Conservation (phyloP, 768 basidiomycete species). For the Boletellus ananiceps region DNA sequence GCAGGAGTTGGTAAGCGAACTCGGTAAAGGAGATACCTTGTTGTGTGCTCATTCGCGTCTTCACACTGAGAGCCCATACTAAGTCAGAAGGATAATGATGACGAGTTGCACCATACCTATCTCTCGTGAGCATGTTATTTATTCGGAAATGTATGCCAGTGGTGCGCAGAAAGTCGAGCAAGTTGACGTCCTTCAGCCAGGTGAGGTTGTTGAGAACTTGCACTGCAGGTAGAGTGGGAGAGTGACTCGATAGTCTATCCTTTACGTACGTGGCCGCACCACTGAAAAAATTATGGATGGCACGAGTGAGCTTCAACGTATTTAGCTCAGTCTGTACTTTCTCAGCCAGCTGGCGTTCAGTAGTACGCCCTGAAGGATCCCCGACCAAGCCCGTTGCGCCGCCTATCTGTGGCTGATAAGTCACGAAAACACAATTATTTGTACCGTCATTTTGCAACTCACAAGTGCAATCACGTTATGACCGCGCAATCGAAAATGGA, state of each 20-base stretch:
- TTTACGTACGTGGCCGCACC: conserved; percentile 60
- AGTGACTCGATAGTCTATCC: conserved; percentile 23
- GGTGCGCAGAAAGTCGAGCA: conserved; percentile 80
- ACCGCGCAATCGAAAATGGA: conserved; percentile 87
- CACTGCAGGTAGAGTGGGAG: conserved; percentile 19
- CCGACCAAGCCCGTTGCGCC: conserved; percentile 96
- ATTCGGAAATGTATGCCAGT: conserved; percentile 80
- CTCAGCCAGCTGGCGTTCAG: conserved; percentile 72
- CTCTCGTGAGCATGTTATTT: conserved; percentile 84
- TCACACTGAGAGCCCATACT: conserved; percentile 52
- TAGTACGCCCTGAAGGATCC: conserved; percentile 87
- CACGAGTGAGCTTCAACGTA: conserved; percentile 53
- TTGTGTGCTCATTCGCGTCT: conserved; percentile 69
- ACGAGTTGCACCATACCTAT: conserved; percentile 53
- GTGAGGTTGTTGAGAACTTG: conserved; percentile 62
- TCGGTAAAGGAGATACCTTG: conserved; percentile 97
- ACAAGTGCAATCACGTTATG: conserved; percentile 83
- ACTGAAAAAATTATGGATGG: conserved; percentile 69
- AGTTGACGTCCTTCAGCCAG: conserved; percentile 70
- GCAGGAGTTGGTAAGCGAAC: conserved; percentile 94
- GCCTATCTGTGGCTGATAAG: conserved; percentile 63
- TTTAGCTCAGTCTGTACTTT: conserved; percentile 59
- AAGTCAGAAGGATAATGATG: conserved; percentile 5
- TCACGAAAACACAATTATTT: conserved; percentile 2
- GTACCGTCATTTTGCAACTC: conserved; percentile 26